Evolutionary conservation across 169 alveolate species (phyloP), one percentile per base, ranked within the genome.

Genomic region (Neospora caninum): DNA sequence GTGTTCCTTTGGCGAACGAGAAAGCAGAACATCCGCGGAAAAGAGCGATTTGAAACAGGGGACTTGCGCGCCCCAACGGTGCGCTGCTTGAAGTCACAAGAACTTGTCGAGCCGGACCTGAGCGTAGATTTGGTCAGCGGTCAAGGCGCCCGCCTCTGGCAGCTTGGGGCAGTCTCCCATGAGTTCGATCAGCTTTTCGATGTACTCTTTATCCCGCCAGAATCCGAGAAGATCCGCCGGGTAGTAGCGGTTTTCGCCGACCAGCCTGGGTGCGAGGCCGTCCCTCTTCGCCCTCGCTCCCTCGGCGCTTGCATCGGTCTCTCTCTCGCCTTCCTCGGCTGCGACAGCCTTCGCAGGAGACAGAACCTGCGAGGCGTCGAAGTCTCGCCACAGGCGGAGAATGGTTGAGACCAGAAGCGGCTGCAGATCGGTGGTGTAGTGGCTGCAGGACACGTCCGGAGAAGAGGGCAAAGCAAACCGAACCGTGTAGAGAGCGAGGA

Each of bases 111-210:
- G 31, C 22, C 78, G 31, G 34, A 93, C 95, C 88, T 93, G 95
- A 9, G 95, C 95, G 43, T 88, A 93, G 64, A 93, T 93, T 67
- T 93, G 95, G 43, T 93, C 95, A 18, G 54, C 78, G 2, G 95
- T 93, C 31, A 93, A 92, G 36, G 95, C 92, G 70, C 93, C 93
- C 0, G 95, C 93, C 70, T 93, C 95, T 0, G 95, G 95, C 43
- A 93, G 80, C 29, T 45, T 54, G 38, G 95, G 95, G 80, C 92
- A 86, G 42, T 58, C 92, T 43, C 95, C 95, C 34, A 86, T 64
- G 42, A 93, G 43, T 43, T 93, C 95, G 18, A 93, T 20, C 27
- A 93, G 93, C 36, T 54, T 67, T 38, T 93, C 93, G 69, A 93
- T 69, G 89, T 84, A 93, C 64, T 93, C 95, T 73, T 93, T 93